A percentile compares a stretch with the other conserved stretches of the same genome.
phyloP scores from a whole-genome alignment of 257 asterid species.

The Capsicum chinense region DNA sequence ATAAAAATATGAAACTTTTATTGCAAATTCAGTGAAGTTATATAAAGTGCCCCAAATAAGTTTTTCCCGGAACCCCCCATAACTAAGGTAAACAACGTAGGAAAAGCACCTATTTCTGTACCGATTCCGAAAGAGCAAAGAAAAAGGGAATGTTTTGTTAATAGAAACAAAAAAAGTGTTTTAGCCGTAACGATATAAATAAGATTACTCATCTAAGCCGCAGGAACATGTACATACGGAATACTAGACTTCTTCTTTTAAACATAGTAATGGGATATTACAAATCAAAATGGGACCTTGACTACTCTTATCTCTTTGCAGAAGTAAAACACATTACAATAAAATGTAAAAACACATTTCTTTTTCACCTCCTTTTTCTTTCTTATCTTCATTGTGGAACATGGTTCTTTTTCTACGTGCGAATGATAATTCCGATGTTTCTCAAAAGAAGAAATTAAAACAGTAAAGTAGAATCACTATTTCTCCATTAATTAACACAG shows the following conservation, averaged over 20 bases:
- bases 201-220: too few relatives aligned
- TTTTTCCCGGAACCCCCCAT: too few relatives aligned
- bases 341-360: neutral
- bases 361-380: neutral
- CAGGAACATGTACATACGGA: too few relatives aligned
- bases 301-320: too few relatives aligned
- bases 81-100: too few relatives aligned
- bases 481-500: neutral
- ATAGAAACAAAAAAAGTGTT: too few relatives aligned
- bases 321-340: neutral
- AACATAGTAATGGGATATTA: neutral
- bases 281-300: neutral
- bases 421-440: neutral
- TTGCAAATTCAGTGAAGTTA: neutral
- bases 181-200: too few relatives aligned
- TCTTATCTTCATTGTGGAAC: neutral
- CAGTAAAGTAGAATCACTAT: neutral
- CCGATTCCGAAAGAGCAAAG: too few relatives aligned
- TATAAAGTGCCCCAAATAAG: too few relatives aligned
- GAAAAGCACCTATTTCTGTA: too few relatives aligned
- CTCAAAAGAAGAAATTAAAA: conserved; percentile 12
- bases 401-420: neutral
- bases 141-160: too few relatives aligned
- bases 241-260: neutral
- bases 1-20: neutral